phyloP scores from a whole-genome alignment of 1,139 yeast genomes.

The Martiniozyma asiatica region DNA sequence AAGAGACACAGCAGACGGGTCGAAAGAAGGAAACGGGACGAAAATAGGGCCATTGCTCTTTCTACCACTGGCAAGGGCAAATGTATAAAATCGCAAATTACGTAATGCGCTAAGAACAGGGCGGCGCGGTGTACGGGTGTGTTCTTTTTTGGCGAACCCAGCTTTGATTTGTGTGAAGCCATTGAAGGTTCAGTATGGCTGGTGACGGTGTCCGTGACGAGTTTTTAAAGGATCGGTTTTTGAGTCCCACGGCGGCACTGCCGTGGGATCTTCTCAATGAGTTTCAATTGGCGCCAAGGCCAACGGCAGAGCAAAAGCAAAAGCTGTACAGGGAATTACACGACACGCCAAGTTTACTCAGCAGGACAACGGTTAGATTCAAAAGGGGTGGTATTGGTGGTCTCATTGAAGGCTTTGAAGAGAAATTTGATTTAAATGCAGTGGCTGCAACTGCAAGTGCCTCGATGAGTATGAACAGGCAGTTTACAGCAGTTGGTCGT shows the following conservation, averaged over 20 bases:
- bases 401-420: slow-evolving; percentile 47
- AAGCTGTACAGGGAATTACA: slow-evolving; percentile 25
- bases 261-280: slow-evolving; percentile 51
- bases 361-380: slow-evolving; percentile 47
- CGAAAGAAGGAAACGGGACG: slow-evolving; percentile 39
- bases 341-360: slow-evolving; percentile 38
- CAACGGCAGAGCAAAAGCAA: slow-evolving; percentile 16
- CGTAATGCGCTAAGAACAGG: slow-evolving; percentile 1
- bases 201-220: no score
- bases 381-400: slow-evolving; percentile 72
- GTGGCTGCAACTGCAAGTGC: slow-evolving; percentile 40
- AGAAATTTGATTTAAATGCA: slow-evolving; percentile 38
- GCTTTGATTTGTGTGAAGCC: slow-evolving; percentile 56
- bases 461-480: slow-evolving; percentile 62
- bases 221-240: slow-evolving; percentile 21
- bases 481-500: slow-evolving; percentile 50
- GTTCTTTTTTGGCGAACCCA: no score
- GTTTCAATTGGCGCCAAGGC: slow-evolving; percentile 34
- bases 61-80: slow-evolving; percentile 1
- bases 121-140: background rate
- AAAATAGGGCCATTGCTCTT: slow-evolving; percentile 46
- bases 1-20: slow-evolving; percentile 36
- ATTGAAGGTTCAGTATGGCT: slow-evolving; percentile 62
- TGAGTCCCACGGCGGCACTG: slow-evolving; percentile 38
- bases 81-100: background rate